A percentile compares a stretch with the other conserved stretches of the same genome.
phyloP scores from a whole-genome alignment of 2,329 filamentous ascomycete species.

The Neopestalotiopsis rosae region DNA sequence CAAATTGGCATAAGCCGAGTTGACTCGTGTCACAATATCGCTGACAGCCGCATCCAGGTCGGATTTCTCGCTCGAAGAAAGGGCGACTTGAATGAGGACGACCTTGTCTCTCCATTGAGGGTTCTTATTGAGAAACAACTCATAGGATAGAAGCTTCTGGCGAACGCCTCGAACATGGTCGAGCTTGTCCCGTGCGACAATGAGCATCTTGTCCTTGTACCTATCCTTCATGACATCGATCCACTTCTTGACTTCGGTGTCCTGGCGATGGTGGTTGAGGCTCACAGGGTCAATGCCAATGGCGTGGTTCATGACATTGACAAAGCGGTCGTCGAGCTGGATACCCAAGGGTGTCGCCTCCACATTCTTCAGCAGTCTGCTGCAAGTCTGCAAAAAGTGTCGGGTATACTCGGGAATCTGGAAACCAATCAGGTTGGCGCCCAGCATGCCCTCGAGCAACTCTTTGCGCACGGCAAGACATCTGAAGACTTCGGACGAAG shows the following conservation, averaged over 20 bases:
- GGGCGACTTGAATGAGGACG: slow-evolving; percentile 91
- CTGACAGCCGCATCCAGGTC: slow-evolving; percentile 89
- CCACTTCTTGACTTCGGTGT: slow-evolving; percentile 78
- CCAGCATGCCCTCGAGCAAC: slow-evolving; percentile 89
- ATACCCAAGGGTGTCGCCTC: slow-evolving; percentile 89
- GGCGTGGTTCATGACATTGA: slow-evolving; percentile 83
- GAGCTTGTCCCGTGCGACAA: slow-evolving; percentile 92
- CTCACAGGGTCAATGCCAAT: slow-evolving; percentile 90
- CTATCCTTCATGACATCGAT: slow-evolving; percentile 79
- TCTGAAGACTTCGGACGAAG: slow-evolving; percentile 93
- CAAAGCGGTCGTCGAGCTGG: slow-evolving; percentile 89
- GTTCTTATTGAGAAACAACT: slow-evolving; percentile 92
- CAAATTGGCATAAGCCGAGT: slow-evolving; percentile 87
- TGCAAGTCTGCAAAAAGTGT: slow-evolving; percentile 96
- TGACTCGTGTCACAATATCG: slow-evolving; percentile 93
- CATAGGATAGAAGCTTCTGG: slow-evolving; percentile 90
- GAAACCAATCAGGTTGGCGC: slow-evolving; percentile 90
- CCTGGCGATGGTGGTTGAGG: slow-evolving; percentile 72
- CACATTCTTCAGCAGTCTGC: slow-evolving; percentile 82
- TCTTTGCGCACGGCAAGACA: slow-evolving; percentile 87
- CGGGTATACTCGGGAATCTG: slow-evolving; percentile 92
- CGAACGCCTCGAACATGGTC: slow-evolving; percentile 91
- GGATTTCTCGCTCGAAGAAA: slow-evolving; percentile 85
- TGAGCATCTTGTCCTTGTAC: slow-evolving; percentile 87
- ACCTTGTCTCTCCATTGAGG: slow-evolving; percentile 88